Percentiles rank a stretch among this genome's conserved stretches.
Conservation (phyloP, 208 protist genomes). For the Angomonas deanei region DNA sequence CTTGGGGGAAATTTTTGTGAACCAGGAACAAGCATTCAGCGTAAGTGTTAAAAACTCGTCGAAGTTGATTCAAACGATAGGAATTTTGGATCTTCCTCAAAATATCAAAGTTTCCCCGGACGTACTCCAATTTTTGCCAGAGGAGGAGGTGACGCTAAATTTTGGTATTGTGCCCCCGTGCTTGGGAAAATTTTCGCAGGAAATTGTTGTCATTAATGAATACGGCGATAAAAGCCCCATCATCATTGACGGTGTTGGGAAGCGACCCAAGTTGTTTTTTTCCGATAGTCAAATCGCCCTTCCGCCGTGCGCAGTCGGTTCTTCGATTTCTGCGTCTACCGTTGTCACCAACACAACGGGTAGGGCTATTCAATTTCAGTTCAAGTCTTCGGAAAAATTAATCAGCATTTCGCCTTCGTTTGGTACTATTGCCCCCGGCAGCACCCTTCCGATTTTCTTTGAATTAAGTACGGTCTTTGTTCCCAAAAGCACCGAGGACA, state of each 20-base stretch:
- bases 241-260: slow-evolving; percentile 22
- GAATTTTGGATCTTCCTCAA: slow-evolving; percentile 31
- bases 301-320: slow-evolving; percentile 27
- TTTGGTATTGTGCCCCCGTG: slow-evolving; percentile 28
- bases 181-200: slow-evolving; percentile 28
- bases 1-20: slow-evolving; percentile 18
- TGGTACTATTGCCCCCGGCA: slow-evolving; percentile 18
- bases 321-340: slow-evolving; percentile 17
- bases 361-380: slow-evolving; percentile 17
- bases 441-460: slow-evolving; percentile 24
- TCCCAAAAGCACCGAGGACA: not conserved
- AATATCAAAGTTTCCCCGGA: slow-evolving; percentile 34
- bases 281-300: slow-evolving; percentile 24
- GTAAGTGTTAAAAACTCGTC: slow-evolving; percentile 36
- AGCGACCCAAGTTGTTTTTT: slow-evolving; percentile 17
- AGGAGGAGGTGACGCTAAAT: slow-evolving; percentile 27
- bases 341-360: slow-evolving; percentile 24
- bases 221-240: slow-evolving; percentile 31
- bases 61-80: slow-evolving; percentile 32
- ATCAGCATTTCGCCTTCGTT: slow-evolving; percentile 29
- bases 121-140: slow-evolving; percentile 17
- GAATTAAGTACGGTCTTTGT: slow-evolving; percentile 11
- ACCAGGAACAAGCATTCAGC: slow-evolving; percentile 21
- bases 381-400: slow-evolving; percentile 11
- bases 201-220: slow-evolving; percentile 38